A percentile compares a stretch with the other conserved stretches of the same genome.
These are phyloP conservation scores for Cercospora citrullina DNA, from an alignment of 2,329 filamentous ascomycete genomes.

Conservation along the genomic window DNA sequence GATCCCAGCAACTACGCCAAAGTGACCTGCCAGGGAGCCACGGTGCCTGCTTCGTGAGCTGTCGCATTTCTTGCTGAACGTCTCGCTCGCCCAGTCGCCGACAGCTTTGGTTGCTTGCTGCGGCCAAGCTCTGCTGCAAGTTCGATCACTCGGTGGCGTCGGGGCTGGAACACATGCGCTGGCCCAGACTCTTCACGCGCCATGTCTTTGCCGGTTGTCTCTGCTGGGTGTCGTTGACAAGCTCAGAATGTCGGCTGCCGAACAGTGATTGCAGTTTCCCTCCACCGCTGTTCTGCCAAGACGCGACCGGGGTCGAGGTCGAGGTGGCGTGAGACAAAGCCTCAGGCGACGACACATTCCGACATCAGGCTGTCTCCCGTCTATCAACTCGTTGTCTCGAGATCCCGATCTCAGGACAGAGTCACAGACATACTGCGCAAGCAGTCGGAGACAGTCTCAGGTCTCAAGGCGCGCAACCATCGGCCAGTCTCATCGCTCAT, in stretches of 20 bases:
- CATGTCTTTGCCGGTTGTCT: not conserved
- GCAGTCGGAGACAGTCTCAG: not conserved
- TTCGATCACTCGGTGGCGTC: not conserved
- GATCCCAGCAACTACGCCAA: conserved; percentile 5
- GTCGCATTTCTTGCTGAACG: not conserved
- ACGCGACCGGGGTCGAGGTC: not conserved
- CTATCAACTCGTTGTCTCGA: not conserved
- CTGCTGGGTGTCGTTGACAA: not conserved
- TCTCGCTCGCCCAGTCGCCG: not conserved
- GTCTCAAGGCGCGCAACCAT: not conserved
- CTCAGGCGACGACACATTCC: not conserved
- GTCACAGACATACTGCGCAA: not conserved
- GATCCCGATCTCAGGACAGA: not conserved
- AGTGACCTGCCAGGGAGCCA: conserved; percentile 8
- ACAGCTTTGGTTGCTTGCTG: not conserved
- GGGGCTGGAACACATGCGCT: not conserved
- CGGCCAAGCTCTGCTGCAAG: not conserved
- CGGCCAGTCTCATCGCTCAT: not conserved
- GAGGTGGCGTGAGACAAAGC: not conserved
- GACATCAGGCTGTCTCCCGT: not conserved
- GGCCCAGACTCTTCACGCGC: not conserved
- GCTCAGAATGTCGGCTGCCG: not conserved
- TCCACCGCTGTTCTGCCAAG: not conserved
- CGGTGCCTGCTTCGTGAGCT: not conserved
- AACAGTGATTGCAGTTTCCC: not conserved